Evolutionary conservation across 139 green algal species (phyloP).

Genomic region (Chlamydomonas applanata): DNA sequence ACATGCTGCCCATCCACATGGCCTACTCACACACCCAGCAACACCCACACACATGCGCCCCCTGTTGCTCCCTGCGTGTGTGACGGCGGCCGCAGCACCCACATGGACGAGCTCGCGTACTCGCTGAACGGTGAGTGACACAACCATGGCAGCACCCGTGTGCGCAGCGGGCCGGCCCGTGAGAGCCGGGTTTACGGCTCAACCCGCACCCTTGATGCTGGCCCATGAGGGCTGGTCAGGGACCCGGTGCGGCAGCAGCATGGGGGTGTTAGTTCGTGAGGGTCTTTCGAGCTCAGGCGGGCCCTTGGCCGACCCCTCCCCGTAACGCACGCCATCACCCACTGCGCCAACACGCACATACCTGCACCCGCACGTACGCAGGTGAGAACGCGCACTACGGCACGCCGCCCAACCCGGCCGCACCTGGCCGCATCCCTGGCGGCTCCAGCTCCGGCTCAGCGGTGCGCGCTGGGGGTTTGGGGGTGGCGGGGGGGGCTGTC

Average conservation of each 20-base stretch:
- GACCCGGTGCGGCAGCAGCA: too few species aligned
- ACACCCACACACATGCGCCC: too few species aligned
- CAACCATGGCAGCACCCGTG: background rate
- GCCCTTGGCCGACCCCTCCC: background rate
- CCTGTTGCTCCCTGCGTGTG: too few species aligned
- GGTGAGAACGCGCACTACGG: slow-evolving; percentile 90
- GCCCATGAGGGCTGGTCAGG: too few species aligned
- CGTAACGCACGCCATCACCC: background rate
- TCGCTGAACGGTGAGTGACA: slow-evolving; percentile 37
- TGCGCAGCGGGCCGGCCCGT: background rate
- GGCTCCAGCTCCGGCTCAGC: slow-evolving; percentile 91
- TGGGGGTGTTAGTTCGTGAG: too few species aligned
- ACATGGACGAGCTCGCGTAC: slow-evolving; percentile 95
- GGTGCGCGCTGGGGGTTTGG: slow-evolving; percentile 35
- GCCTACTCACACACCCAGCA: too few species aligned
- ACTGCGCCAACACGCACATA: background rate
- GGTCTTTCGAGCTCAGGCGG: background rate
- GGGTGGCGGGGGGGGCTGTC: background rate
- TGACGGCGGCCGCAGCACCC: slow-evolving; percentile 50
- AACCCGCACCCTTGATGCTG: background rate
- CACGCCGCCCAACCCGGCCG: slow-evolving; percentile 81
- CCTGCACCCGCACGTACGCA: background rate
- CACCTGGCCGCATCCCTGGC: slow-evolving; percentile 77
- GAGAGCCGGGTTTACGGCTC: background rate
- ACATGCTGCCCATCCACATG: too few species aligned